Evolutionary conservation across 129 eudicot genomes (phyloP), one percentile per base, ranked within the genome.

Genomic region (Heracleum sosnowskyi): DNA sequence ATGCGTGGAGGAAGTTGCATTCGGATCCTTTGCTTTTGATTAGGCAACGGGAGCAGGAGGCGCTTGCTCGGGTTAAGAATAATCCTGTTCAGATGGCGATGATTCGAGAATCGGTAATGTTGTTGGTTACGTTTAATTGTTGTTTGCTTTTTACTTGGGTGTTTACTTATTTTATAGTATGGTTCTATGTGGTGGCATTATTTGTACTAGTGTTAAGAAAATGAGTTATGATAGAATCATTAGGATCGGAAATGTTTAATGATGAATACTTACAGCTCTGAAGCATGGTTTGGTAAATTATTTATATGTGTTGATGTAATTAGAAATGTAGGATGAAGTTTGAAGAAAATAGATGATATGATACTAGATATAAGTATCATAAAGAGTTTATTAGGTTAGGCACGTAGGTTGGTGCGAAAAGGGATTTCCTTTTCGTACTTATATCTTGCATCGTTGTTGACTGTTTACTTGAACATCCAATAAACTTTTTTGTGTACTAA

Each of bases 1-100:
- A 94, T 87, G 86, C 97, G 40, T 94, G 98, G 98, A 94, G 98
- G 86, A 94, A 94, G 78, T 87, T 94, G 77, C 96, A 90, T 84
- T 86, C 97, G 0, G 98, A 94, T 82, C 98, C 98, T 26, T 80
- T 94, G 85, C 92, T 94, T 79, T 76, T 91, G 86, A 94, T 94
- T 77, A 89, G 92, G 77, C 97, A 91, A 79, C 86, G 96, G 37
- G 98, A 94, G 82, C 98, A 94, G 74, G 98, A 94, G 78, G 97
- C 98, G 37, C 85, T 94, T 69, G 92, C 97, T 77, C 96, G 90
- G 69, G 92, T 94, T 33, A 89, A 89, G 88, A 94, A 94, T 74
- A 94, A 94, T 69, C 98, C 97, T 12, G 80, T 94, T 53, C 91
- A 94, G 86, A 94, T 94, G 98, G 96, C 97, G 33, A 91, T 86